Base-by-base conservation (phyloP, 768 basidiomycete genomes). In the Neoboletus brunneissimus region DNA sequence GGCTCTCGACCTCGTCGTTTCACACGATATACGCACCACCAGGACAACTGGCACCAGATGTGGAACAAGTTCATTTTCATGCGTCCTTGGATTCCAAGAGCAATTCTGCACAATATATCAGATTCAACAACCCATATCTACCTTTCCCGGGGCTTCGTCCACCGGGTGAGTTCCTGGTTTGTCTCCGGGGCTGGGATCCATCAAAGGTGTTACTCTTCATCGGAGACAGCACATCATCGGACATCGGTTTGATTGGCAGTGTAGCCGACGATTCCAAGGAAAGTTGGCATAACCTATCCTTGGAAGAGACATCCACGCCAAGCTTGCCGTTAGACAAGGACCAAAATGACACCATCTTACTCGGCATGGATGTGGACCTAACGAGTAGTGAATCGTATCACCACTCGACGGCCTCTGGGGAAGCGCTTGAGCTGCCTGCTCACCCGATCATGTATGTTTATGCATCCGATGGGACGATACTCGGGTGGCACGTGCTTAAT, bases 391-490 rank as follows among this genome's bases (percentile, higher is more conserved):
- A 75, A 41, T 66, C 73, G 11, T 77, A 70, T 58, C 68, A 56
- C 9, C 71, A 74, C 51, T 73, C 73, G 12, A 73, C 70, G 12
- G 64, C 75, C 16, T 76, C 77, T 0, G 79, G 79, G 5, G 79
- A 80, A 59, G 68, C 67, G 15, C 63, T 73, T 7, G 75, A 76
- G 13, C 57, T 78, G 3, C 79, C 81, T 12, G 73, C 81, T 11
- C 77, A 77, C 13, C 90, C 90, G 0, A 76, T 90, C 53, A 72
- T 91, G 70, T 91, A 84, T 67, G 85, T 82, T 3, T 91, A 89
- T 69, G 78, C 88, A 12, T 89, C 85, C 52, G 90, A 93, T 64
- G 90, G 90, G 20, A 88, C 89, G 0, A 53, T 93, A 23, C 80
- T 84, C 47, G 90, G 77, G 4, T 93, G 90, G 89, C 76, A 84